Conservation (phyloP, 306 rosid genomes). For the Lathyrus sativus region DNA sequence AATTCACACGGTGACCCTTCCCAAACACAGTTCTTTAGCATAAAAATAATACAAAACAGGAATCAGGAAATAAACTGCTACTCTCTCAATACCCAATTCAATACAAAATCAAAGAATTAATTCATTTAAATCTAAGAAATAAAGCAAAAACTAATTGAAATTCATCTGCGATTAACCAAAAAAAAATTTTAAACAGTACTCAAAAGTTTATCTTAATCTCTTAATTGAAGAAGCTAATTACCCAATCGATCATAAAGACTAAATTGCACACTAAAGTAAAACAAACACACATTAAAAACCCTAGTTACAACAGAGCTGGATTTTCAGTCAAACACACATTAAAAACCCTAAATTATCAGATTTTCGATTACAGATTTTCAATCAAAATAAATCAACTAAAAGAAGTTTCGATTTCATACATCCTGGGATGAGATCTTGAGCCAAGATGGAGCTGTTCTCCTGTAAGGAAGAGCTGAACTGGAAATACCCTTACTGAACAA, state of each 20-base stretch:
- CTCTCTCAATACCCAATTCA: too few species aligned
- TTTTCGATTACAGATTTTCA: too few species aligned
- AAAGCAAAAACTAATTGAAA: not conserved
- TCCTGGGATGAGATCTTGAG: conserved; percentile 75
- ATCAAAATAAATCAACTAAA: not conserved
- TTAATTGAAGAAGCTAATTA: not conserved
- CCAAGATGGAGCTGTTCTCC: conserved; percentile 81
- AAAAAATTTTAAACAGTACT: not conserved
- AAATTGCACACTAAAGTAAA: not conserved
- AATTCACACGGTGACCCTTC: too few species aligned
- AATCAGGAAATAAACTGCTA: too few species aligned
- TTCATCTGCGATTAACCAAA: too few species aligned
- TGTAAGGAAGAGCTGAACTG: conserved; percentile 81
- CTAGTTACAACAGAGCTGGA: not conserved
- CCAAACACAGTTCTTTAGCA: too few species aligned
- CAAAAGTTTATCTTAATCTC: not conserved
- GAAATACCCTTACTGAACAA: conserved; percentile 82
- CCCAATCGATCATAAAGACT: not conserved
- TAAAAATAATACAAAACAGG: too few species aligned
- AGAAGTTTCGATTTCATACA: conserved; percentile 44
- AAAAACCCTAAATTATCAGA: too few species aligned
- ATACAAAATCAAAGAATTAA: too few species aligned
- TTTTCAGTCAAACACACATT: too few species aligned
- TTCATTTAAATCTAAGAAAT: too few species aligned
- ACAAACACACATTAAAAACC: not conserved